These are phyloP conservation scores for Przewalskia tangutica DNA, from an alignment of 257 asterid genomes.

Conservation along the genomic window DNA sequence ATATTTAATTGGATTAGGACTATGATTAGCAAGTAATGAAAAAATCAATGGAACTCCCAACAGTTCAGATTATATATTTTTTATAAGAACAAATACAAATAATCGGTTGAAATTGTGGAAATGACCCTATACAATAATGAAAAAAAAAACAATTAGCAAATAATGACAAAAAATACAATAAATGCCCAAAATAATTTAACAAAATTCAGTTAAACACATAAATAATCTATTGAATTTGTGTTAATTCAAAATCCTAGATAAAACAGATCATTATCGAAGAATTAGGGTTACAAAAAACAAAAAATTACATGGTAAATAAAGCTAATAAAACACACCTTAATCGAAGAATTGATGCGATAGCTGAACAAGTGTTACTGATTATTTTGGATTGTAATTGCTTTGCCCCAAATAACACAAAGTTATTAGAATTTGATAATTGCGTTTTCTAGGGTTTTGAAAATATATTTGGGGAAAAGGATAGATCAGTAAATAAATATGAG, in stretches of 20 bases:
- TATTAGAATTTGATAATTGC: neutral
- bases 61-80: neutral
- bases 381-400: neutral
- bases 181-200: neutral
- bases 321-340: neutral
- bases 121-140: neutral
- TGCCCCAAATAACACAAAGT: neutral
- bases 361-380: slow-evolving; percentile 14
- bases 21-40: neutral
- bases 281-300: neutral
- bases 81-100: neutral
- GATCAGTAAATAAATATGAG: neutral
- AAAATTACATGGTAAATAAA: neutral
- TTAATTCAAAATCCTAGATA: neutral
- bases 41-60: neutral
- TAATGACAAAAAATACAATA: neutral
- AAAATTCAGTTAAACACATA: neutral
- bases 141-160: neutral
- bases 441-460: neutral
- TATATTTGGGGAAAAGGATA: neutral
- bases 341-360: neutral
- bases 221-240: neutral
- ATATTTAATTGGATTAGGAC: neutral
- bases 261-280: neutral
- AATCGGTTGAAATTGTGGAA: neutral